Evolutionary conservation across 2,329 filamentous ascomycete genomes (phyloP), one percentile per base, ranked within the genome.

Genomic region (Cladosporium sp.): DNA sequence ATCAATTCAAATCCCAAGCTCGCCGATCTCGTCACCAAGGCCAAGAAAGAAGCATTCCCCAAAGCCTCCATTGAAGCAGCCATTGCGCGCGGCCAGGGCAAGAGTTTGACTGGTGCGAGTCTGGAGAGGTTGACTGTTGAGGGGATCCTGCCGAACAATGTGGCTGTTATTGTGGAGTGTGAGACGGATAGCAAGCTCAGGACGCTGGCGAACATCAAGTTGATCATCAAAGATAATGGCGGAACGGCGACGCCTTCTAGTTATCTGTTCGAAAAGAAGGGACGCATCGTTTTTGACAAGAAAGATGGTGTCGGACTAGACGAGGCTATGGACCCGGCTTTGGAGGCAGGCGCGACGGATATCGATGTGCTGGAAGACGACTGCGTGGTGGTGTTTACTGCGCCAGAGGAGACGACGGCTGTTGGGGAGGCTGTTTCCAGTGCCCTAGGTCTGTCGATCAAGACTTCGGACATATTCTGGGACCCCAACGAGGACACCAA

Each of bases 31-130:
- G 87, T 98, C 65, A 80, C 86, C 21, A 87, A 85, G 62, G 94
- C 94, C 52, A 97, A 95, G 81, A 93, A 93, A 82, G 89, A 88
- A 67, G 91, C 90, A 70, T 89, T 97, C 58, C 92, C 93, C 1
- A 97, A 97, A 79, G 82, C 87, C 24, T 85, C 87, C 2, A 96
- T 98, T 71, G 93, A 98, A 78, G 84, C 85, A 15, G 93, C 95
- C 64, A 89, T 99, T 70, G 91, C 92, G 15, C 89, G 93, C 57
- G 95, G 95, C 1, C 93, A 97, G 77, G 94, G 95, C 51, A 86
- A 90, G 69, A 93, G 93, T 28, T 80, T 88, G 1, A 86, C 86
- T 5, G 95, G 95, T 63, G 86, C 86, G 18, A 84, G 87, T 15
- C 86, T 98, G n/a, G 93, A 97, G 76, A 83, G 81, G 38, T 78